Evolutionary conservation across 2,329 filamentous ascomycete genomes (phyloP).

Genomic region (Monosporascus sp.): DNA sequence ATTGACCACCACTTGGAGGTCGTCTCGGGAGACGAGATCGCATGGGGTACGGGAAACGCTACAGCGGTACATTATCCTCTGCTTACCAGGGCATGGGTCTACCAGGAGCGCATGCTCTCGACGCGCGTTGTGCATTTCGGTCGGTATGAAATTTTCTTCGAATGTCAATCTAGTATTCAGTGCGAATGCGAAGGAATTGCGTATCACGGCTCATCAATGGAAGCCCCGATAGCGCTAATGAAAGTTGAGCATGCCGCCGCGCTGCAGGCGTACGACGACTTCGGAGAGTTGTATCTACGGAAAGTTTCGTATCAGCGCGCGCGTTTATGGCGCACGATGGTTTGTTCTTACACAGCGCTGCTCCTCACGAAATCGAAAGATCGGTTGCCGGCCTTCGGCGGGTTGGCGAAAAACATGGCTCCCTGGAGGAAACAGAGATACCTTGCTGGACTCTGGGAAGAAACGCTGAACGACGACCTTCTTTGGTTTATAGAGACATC

Average conservation of each 20-base stretch:
- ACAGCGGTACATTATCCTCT: slow-evolving; percentile 2
- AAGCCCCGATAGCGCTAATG: not conserved
- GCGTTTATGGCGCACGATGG: slow-evolving; percentile 7
- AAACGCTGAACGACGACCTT: slow-evolving; percentile 7
- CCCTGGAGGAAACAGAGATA: slow-evolving; percentile 1
- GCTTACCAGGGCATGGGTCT: slow-evolving; percentile 5
- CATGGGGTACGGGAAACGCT: not conserved
- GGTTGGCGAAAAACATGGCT: slow-evolving; percentile 7
- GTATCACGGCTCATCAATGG: not conserved
- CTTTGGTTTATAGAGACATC: slow-evolving; percentile 3
- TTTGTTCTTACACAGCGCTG: slow-evolving; percentile 3
- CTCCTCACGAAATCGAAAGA: slow-evolving; percentile 3
- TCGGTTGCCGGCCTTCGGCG: slow-evolving; percentile 5
- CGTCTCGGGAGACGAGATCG: not conserved
- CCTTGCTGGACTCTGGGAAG: slow-evolving; percentile 8
- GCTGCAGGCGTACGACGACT: not conserved
- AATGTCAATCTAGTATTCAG: not conserved
- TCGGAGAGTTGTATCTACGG: not conserved
- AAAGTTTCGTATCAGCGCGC: slow-evolving; percentile 3
- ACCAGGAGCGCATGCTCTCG: slow-evolving; percentile 8
- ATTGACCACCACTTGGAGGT: slow-evolving; percentile 3
- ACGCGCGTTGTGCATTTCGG: slow-evolving; percentile 4
- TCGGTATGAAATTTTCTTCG: slow-evolving; percentile 5
- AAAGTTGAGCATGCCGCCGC: not conserved
- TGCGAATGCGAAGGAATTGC: slow-evolving; percentile 1